A percentile compares a stretch with the other conserved stretches of the same genome.
Evolutionary conservation across 805 yeast genomes (phyloP).

Genomic region (Spathaspora hagerdaliae): DNA sequence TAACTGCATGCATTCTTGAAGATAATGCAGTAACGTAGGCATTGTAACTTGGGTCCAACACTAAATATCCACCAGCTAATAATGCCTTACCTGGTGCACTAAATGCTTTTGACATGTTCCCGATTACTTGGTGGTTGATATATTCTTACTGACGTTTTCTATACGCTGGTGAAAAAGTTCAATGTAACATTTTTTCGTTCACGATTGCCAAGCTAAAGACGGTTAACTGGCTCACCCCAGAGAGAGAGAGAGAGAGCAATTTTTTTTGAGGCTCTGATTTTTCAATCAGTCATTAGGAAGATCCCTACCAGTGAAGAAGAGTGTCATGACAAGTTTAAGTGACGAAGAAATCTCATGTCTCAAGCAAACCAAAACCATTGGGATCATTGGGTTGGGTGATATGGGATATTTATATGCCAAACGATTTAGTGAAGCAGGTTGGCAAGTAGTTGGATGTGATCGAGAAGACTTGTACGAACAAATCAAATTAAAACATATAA

Average conservation of each 20-base stretch:
- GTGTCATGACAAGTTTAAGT: background rate
- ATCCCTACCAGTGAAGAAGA: too few relatives aligned
- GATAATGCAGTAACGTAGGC: constrained; percentile 86
- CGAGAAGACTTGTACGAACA: constrained; percentile 58
- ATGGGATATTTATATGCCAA: constrained; percentile 91
- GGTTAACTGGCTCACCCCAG: too few relatives aligned
- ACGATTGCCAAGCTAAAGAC: background rate
- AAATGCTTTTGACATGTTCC: constrained; percentile 47
- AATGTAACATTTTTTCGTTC: background rate
- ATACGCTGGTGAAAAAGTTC: too few relatives aligned
- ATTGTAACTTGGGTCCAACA: constrained; percentile 68
- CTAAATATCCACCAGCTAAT: constrained; percentile 92
- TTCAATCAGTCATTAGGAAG: too few relatives aligned
- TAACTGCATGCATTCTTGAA: constrained; percentile 80
- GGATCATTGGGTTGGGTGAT: constrained; percentile 94
- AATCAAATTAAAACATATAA: constrained; percentile 35
- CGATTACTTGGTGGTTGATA: background rate
- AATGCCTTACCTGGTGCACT: constrained; percentile 97
- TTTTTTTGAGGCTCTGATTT: too few relatives aligned
- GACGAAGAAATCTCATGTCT: constrained; percentile 10
- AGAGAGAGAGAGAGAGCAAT: too few relatives aligned
- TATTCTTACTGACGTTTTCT: background rate
- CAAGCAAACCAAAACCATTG: constrained; percentile 53
- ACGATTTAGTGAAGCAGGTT: constrained; percentile 74
- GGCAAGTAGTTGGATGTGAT: constrained; percentile 89